Evolutionary conservation across 257 asterid species (phyloP).

Genomic region (Cordia subcordata): DNA sequence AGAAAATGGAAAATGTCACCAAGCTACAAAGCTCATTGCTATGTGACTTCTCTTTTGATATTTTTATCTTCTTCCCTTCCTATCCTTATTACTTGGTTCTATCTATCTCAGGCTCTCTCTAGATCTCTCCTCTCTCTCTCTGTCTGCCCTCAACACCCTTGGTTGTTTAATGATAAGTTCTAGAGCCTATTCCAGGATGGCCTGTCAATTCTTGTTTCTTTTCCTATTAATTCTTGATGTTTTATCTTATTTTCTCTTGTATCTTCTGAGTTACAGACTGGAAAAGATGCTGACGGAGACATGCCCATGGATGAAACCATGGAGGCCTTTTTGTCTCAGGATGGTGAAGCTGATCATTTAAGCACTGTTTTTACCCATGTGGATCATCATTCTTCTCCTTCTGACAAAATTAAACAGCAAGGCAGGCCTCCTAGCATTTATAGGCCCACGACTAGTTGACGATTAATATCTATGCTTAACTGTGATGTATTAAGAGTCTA

Average conservation of each 20-base stretch:
- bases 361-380: slow-evolving; percentile 6
- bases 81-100: no score
- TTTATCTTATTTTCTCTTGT: background rate
- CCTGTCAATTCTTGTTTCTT: background rate
- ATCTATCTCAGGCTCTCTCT: no score
- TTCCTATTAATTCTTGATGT: background rate
- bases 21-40: no score
- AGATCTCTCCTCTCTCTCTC: no score
- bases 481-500: no score
- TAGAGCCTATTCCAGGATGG: background rate
- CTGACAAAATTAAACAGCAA: background rate
- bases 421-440: background rate
- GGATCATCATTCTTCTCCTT: slow-evolving; percentile 9
- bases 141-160: no score
- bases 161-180: no score
- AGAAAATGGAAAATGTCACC: no score
- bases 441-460: no score
- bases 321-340: slow-evolving; percentile 24
- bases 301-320: slow-evolving; percentile 14
- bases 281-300: slow-evolving; percentile 10
- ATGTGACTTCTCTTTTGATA: no score
- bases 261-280: slow-evolving; percentile 23
- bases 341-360: slow-evolving; percentile 11
- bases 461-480: background rate
- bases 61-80: no score